A percentile compares a stretch with the other conserved stretches of the same genome.
Evolutionary conservation across 1,284 basidiomycete genomes (phyloP).

Genomic region (Rhodofomes roseus): DNA sequence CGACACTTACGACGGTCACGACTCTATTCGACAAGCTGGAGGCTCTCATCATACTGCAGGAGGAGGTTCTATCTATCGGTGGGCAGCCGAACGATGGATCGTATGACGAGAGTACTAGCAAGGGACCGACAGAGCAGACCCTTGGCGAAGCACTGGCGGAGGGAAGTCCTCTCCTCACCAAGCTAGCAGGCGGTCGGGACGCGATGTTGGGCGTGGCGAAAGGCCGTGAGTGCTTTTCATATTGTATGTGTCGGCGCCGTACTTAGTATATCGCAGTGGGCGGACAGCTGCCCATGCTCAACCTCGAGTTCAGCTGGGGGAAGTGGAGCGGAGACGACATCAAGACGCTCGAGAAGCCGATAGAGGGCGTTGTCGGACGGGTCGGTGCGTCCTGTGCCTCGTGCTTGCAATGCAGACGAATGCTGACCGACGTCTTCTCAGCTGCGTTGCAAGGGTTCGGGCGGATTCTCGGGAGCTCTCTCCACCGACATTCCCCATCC

Average conservation of each 20-base stretch:
- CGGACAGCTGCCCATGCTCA: constrained; percentile 42
- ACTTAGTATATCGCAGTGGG: constrained; percentile 25
- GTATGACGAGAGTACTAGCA: neutral
- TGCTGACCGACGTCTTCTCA: neutral
- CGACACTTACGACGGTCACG: constrained; percentile 32
- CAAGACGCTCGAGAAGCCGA: constrained; percentile 39
- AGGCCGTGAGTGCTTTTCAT: constrained; percentile 15
- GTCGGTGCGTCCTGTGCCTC: constrained; percentile 32
- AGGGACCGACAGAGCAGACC: constrained; percentile 19
- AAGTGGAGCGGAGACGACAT: constrained; percentile 52
- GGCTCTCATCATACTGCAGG: constrained; percentile 35
- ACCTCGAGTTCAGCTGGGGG: constrained; percentile 52
- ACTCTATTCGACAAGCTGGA: constrained; percentile 33
- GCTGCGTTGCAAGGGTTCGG: constrained; percentile 2
- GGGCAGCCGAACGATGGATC: neutral
- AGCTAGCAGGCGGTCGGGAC: constrained; percentile 23
- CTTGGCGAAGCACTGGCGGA: constrained; percentile 30
- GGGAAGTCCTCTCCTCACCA: constrained; percentile 27
- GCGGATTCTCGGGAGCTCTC: neutral
- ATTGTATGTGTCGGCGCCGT: neutral
- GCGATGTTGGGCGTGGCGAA: constrained; percentile 24
- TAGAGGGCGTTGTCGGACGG: constrained; percentile 39
- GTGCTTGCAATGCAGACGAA: neutral
- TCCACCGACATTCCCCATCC: neutral
- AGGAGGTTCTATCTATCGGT: constrained; percentile 33